phyloP scores from a whole-genome alignment of 2,329 filamentous ascomycete genomes.

The Pseudopithomyces chartarum region DNA sequence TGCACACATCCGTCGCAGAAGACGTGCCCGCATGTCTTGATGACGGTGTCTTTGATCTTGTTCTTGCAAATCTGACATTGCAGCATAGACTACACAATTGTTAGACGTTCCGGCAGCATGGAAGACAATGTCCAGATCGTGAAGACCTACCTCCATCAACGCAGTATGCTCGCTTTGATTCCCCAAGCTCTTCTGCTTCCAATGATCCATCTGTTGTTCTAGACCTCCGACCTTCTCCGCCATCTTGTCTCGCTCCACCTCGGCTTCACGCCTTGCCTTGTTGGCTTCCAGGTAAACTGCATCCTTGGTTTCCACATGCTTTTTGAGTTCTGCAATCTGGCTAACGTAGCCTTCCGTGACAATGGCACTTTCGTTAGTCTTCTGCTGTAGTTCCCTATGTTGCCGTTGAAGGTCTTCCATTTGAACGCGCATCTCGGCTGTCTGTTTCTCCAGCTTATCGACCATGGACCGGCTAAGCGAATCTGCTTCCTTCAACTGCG shows the following conservation, averaged over 20 bases:
- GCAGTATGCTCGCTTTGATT: slow-evolving; percentile 84
- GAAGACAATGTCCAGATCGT: slow-evolving; percentile 49
- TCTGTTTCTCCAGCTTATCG: slow-evolving; percentile 87
- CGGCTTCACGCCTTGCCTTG: slow-evolving; percentile 63
- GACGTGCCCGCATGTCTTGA: slow-evolving; percentile 93
- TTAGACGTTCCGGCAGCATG: slow-evolving; percentile 1
- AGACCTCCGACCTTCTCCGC: slow-evolving; percentile 77
- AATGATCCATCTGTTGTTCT: slow-evolving; percentile 81
- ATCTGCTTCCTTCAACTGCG: slow-evolving; percentile 90
- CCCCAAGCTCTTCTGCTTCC: slow-evolving; percentile 81
- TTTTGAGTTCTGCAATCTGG: slow-evolving; percentile 78
- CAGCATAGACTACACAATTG: slow-evolving; percentile 59
- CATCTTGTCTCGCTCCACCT: slow-evolving; percentile 77
- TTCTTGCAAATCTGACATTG: slow-evolving; percentile 91
- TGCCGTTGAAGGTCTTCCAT: slow-evolving; percentile 73
- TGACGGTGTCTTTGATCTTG: slow-evolving; percentile 90
- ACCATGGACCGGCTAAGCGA: slow-evolving; percentile 74
- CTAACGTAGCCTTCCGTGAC: slow-evolving; percentile 73
- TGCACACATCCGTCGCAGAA: slow-evolving; percentile 93
- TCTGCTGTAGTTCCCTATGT: slow-evolving; percentile 75
- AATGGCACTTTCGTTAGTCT: slow-evolving; percentile 71
- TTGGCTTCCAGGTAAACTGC: slow-evolving; percentile 68
- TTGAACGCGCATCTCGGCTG: slow-evolving; percentile 79
- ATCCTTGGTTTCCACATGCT: slow-evolving; percentile 77
- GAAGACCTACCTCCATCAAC: slow-evolving; percentile 76